Evolutionary conservation across 2,329 filamentous ascomycete genomes (phyloP), one percentile per base, ranked within the genome.

Genomic region (Nemania diffusa): DNA sequence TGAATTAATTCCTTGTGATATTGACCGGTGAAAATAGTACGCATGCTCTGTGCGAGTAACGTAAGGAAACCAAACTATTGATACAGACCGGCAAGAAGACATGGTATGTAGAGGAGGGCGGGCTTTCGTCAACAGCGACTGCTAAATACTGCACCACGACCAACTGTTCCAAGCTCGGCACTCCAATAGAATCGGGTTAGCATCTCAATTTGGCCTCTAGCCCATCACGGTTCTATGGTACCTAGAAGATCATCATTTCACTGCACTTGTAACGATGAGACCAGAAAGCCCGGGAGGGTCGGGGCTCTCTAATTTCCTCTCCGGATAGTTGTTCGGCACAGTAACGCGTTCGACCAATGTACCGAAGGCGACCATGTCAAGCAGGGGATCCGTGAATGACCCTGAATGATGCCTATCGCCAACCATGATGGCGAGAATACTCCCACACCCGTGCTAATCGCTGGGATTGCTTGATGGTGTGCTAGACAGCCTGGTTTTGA

Each of bases 21-120:
- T 64, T 52, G 65, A 48, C 63, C 57, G 59, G 48, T 56, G 42
- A 29, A 40, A 53, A 34, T 24, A 58, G 46, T 50, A 57, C 40
- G 42, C 15, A 37, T 52, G 13, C 34, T 64, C 37, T 61, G 20
- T 56, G 51, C 51, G 44, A 8, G 61, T 42, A 50, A 37, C 46
- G 37, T 26, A 20, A 51, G 46, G 29, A 53, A 46, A 53, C 58
- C 40, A 53, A 46, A 7, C 46, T 60, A 60, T 60, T 29, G 52
- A 29, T 46, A 52, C 20, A 58, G 62, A 64, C 46, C 52, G 29
- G 51, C 37, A 64, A 51, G 42, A 48, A 55, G 52, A 37, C 20
- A 20, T 34, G 22, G 29, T 20, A 52, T 26, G 59, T 62, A 37
- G 37, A 26, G 59, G 40, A 27, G 40, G 59, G 50, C 29, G 20